Conservation (phyloP, 352 stramenopile genomes). For the Phytophthora sojae region DNA sequence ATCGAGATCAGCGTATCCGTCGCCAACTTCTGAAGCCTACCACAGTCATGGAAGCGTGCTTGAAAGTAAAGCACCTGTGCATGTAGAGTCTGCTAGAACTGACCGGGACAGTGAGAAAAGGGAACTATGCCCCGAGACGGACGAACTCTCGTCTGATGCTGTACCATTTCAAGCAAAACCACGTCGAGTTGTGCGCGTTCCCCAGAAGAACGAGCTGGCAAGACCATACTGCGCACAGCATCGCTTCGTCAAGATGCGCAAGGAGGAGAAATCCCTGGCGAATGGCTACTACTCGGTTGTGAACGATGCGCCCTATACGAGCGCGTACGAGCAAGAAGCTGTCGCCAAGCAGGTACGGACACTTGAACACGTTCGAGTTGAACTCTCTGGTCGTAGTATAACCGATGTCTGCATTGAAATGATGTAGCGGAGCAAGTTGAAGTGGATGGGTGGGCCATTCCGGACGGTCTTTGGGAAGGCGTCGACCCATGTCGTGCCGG, state of each 20-base stretch:
- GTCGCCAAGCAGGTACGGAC: conserved; percentile 57
- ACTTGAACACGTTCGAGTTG: neutral
- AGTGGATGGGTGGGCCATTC: conserved; percentile 79
- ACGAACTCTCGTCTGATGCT: conserved; percentile 9
- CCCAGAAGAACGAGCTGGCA: conserved; percentile 67
- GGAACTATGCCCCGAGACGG: conserved; percentile 26
- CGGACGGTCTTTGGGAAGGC: conserved; percentile 70
- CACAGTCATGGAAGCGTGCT: neutral
- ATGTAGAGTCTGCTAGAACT: conserved; percentile 12
- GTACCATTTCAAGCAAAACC: conserved; percentile 20
- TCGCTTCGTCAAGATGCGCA: conserved; percentile 59
- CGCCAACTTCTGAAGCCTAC: conserved; percentile 14
- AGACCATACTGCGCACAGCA: conserved; percentile 76
- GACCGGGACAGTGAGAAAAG: conserved; percentile 13
- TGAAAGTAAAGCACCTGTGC: conserved; percentile 14
- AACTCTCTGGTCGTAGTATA: conserved; percentile 1
- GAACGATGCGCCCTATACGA: conserved; percentile 82
- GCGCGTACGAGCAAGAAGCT: conserved; percentile 52
- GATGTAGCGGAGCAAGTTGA: conserved; percentile 63
- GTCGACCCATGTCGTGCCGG: conserved; percentile 50
- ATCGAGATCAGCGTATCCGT: conserved; percentile 58
- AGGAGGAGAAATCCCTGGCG: conserved; percentile 32
- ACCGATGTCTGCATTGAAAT: neutral
- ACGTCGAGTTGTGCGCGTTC: conserved; percentile 56
- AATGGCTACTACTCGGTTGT: conserved; percentile 79